phyloP scores from a whole-genome alignment of 2,329 filamentous ascomycete species.

The Aspergillus neotritici region DNA sequence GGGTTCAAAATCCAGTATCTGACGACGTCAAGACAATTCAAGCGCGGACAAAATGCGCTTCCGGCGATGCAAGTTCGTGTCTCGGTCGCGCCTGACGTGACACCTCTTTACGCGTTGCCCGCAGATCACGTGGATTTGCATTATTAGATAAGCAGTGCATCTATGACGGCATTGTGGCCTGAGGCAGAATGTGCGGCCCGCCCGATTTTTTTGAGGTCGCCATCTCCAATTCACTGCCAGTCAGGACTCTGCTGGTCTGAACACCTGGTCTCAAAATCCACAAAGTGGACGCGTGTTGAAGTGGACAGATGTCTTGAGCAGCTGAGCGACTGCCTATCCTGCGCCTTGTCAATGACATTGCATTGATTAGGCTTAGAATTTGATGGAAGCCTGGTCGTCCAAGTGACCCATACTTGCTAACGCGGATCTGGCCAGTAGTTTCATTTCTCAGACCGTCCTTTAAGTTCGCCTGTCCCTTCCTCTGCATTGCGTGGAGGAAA shows the following conservation, averaged over 20 bases:
- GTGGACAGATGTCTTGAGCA: neutral
- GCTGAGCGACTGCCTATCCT: slow-evolving; percentile 9
- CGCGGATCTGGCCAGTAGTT: too few species aligned
- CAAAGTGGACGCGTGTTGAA: neutral
- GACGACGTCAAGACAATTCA: too few species aligned
- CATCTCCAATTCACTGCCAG: neutral
- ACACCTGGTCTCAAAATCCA: neutral
- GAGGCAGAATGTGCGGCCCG: neutral
- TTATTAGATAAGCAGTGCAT: neutral
- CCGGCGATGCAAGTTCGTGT: slow-evolving; percentile 13
- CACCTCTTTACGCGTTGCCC: slow-evolving; percentile 12
- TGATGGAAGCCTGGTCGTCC: slow-evolving; percentile 23
- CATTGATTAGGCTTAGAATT: slow-evolving; percentile 26
- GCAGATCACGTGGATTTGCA: slow-evolving; percentile 1
- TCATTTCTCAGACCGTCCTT: neutral
- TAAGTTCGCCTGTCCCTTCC: neutral
- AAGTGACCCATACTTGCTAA: slow-evolving; percentile 14
- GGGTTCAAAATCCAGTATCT: too few species aligned
- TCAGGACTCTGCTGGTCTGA: neutral
- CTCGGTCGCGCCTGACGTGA: slow-evolving; percentile 16
- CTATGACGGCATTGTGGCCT: neutral
- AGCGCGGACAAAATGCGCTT: slow-evolving; percentile 4
- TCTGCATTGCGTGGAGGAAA: neutral
- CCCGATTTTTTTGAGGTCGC: neutral
- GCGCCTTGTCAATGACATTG: slow-evolving; percentile 25